Evolutionary conservation across 2,329 filamentous ascomycete species (phyloP), one percentile per base, ranked within the genome.

Genomic region (Pseudopithomyces chartarum): DNA sequence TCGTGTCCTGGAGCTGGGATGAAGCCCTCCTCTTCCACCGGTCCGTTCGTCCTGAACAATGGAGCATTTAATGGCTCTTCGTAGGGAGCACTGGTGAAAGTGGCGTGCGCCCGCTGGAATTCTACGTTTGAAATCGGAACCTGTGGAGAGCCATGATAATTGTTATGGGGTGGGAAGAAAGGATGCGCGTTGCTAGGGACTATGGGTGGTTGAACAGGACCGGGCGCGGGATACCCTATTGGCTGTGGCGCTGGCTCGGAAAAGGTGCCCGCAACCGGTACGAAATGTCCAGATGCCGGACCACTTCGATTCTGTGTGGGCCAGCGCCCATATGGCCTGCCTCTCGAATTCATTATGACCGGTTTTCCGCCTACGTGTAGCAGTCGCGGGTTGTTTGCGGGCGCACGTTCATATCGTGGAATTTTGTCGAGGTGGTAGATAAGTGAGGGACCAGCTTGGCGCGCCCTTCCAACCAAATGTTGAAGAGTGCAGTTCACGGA

Each of bases 21-120:
- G 48, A 74, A 77, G 6, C 75, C 76, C 58, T 78, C 75, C 52
- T 76, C 73, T 23, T 78, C 68, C 10, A 74, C 63, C 11, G 72
- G 73, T 22, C 63, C 69, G 42, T 55, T 66, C 11, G 61, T 32
- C 38, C 33, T 64, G 44, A 61, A 54, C 48, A 69, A 72, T 2
- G 60, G 61, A 49, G 62, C 57, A 34, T 61, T 67, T 42, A 71
- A 65, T 19, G 64, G 52, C 32, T 71, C 68, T 17, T 66, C 56
- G 20, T 59, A 68, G 26, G 52, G 44, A 26, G 57, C 38, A 32
- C 36, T 55, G 38, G 57, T 57, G 22, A 61, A 64, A 15, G 56
- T 55, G 17, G 52, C 44, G 12, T 58, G 56, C 34, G 55, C 47
- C 20, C 60, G 48, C n/a, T 42, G 36, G 23, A 51, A 51, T 19